Evolutionary conservation across 169 alveolate genomes (phyloP), one percentile per base, ranked within the genome.

Genomic region (Cryptosporidium felis): DNA sequence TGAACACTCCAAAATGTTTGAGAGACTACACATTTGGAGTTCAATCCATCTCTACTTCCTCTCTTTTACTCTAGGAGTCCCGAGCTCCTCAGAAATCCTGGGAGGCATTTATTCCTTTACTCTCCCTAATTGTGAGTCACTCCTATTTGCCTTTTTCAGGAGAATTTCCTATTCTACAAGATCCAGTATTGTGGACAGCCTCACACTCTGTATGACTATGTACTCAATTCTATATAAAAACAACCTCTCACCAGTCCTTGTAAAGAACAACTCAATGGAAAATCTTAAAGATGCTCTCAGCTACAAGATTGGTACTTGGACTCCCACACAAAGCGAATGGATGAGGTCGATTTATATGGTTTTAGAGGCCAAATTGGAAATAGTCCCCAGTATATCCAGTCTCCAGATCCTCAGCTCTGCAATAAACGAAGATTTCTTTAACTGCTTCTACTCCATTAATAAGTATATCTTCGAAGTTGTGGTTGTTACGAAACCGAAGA

Each of bases 341-440:
- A 74, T 74, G 85, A 74, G 85, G 40, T 49, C 85, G 21, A 74
- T 74, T 10, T 74, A 74, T 12, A 56, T 74, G 85, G 66, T 51
- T 1, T 56, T 74, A n/a, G 67, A 53, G 18, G 26, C 46, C 9
- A 74, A 56, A 14, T 34, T 74, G 23, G 60, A 42, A 21, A 36
- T 74, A 6, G 42, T 74, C 56, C 85, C 85, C 4, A 74, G 58
- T 26, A 74, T 74, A 23, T 74, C 85, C 34, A 74, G 30, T 16
- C 26, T 56, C 45, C 85, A 74, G 38, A 53, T 59, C 1, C 60
- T 74, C 4, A 58, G 85, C 5, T 49, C 41, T 2, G 21, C 85
- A 12, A 34, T 74, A 1, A 53, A 49, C 28, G 74, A 51, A 8
- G 85, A 74, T 38, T 53, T 51, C 40, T 74, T 74, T 32, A 74